Base-by-base conservation (phyloP, 495 filamentous ascomycete species). In the Cercophora newfieldiana region DNA sequence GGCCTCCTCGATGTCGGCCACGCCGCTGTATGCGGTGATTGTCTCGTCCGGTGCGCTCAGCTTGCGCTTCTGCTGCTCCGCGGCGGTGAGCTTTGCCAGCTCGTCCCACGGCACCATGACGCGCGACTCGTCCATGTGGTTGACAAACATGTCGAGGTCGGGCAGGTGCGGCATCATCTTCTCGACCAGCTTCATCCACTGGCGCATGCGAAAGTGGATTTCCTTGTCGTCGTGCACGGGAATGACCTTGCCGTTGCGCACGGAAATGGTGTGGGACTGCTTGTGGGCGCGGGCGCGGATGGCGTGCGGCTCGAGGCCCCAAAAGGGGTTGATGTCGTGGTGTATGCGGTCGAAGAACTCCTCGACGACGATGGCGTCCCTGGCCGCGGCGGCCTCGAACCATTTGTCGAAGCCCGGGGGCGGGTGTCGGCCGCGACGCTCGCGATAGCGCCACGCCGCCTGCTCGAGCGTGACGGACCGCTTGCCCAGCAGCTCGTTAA, bases 301-400 rank as follows among this genome's bases (percentile, higher is more conserved):
- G 6, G 73, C 72, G 21, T 71, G 68, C 2, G 88, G 82, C 1
- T 84, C 75, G 53, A 88, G 68, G 3, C 81, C 86, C 86, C 88
- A 90, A 70, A 88, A 89, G 0, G 89, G 89, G 30, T 81, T 76
- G 47, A 89, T 72, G 72, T 91, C 88, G 50, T 84, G 82, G 63
- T 85, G 80, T 58, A 90, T 87, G 63, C 89, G 88, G 66, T 90
- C 86, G 72, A 87, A 90, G 70, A 84, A 85, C 64, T 89, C 88
- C 67, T 91, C 89, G 55, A 91, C 81, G 56, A 89, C 80, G 56
- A 87, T 75, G 47, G 83, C 82, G 6, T 83, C 78, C 53, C 82
- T 78, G 44, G 85, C 79, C 47, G 77, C 72, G 12, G 89, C 88
- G 60, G 81, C 87, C 53, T 78, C 73, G 68, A 87, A 88, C 89